These are phyloP conservation scores for Aspergillus bertholletiae DNA, from an alignment of 495 filamentous ascomycete genomes.

Conservation along the genomic window DNA sequence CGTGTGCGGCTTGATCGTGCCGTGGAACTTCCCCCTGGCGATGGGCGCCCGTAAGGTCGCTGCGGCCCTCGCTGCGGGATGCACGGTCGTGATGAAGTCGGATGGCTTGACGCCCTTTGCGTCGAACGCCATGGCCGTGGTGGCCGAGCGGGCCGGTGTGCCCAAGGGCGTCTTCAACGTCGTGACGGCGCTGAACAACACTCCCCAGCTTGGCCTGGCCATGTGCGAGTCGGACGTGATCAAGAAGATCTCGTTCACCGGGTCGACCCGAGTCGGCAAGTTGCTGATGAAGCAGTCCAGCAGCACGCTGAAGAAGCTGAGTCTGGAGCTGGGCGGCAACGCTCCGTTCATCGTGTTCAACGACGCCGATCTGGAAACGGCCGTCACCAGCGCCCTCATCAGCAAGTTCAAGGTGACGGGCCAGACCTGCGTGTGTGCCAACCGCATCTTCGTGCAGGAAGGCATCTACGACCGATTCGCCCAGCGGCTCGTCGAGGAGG, in stretches of 20 bases:
- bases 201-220: slow-evolving; percentile 34
- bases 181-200: slow-evolving; percentile 40
- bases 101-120: slow-evolving; percentile 48
- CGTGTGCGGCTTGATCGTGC: slow-evolving; percentile 31
- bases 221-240: slow-evolving; percentile 38
- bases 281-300: slow-evolving; percentile 48
- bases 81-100: slow-evolving; percentile 48
- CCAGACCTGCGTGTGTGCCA: slow-evolving; percentile 63
- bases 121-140: slow-evolving; percentile 41
- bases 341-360: slow-evolving; percentile 54
- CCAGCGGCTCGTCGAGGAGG: slow-evolving; percentile 56
- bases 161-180: slow-evolving; percentile 49
- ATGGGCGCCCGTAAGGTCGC: slow-evolving; percentile 85
- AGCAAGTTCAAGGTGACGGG: slow-evolving; percentile 52
- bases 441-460: slow-evolving; percentile 58
- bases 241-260: slow-evolving; percentile 51
- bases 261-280: slow-evolving; percentile 47
- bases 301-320: slow-evolving; percentile 48
- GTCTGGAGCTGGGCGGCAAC: slow-evolving; percentile 53
- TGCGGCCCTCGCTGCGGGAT: slow-evolving; percentile 50
- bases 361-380: slow-evolving; percentile 46
- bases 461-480: slow-evolving; percentile 42
- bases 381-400: slow-evolving; percentile 39
- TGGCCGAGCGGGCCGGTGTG: slow-evolving; percentile 48
- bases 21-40: slow-evolving; percentile 81